Evolutionary conservation across 495 filamentous ascomycete species (phyloP).

Genomic region (Bombardia bombarda): DNA sequence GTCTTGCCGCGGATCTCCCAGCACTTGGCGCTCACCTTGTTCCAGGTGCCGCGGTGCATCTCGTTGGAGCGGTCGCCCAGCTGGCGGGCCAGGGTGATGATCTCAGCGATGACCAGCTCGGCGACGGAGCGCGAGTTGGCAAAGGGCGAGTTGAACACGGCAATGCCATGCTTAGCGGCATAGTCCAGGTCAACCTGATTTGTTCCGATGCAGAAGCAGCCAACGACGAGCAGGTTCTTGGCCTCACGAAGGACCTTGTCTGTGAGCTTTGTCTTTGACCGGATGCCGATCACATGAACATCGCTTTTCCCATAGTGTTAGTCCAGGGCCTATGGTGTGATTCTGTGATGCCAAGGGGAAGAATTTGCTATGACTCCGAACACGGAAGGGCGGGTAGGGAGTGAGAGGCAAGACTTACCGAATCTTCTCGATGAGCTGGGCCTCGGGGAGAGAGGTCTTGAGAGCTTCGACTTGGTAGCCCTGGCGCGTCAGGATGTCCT

Average conservation of each 20-base stretch:
- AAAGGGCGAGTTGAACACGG: constrained; percentile 98
- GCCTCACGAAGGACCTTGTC: constrained; percentile 79
- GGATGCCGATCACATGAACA: constrained; percentile 95
- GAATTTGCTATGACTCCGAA: constrained; percentile 13
- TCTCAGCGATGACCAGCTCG: constrained; percentile 89
- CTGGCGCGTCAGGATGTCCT: constrained; percentile 70
- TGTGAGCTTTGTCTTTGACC: constrained; percentile 93
- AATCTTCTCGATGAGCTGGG: constrained; percentile 94
- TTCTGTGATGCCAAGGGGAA: not conserved
- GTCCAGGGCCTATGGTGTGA: not conserved
- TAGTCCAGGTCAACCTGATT: constrained; percentile 95
- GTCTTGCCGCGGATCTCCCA: constrained; percentile 99
- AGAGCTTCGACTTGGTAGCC: constrained; percentile 94
- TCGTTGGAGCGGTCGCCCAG: constrained; percentile 89
- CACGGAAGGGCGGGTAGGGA: constrained; percentile 5
- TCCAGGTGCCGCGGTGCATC: constrained; percentile 93
- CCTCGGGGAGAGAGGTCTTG: constrained; percentile 83
- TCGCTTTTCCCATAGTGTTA: constrained; percentile 45
- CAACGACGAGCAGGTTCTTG: constrained; percentile 89
- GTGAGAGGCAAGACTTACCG: constrained; percentile 46
- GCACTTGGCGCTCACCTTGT: constrained; percentile 92
- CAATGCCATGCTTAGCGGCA: constrained; percentile 85
- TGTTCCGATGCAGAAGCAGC: constrained; percentile 98
- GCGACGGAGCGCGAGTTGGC: constrained; percentile 96
- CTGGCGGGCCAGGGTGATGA: constrained; percentile 86